These are phyloP conservation scores for Cryptosporidium ubiquitum DNA, from an alignment of 169 alveolate genomes.

Conservation along the genomic window DNA sequence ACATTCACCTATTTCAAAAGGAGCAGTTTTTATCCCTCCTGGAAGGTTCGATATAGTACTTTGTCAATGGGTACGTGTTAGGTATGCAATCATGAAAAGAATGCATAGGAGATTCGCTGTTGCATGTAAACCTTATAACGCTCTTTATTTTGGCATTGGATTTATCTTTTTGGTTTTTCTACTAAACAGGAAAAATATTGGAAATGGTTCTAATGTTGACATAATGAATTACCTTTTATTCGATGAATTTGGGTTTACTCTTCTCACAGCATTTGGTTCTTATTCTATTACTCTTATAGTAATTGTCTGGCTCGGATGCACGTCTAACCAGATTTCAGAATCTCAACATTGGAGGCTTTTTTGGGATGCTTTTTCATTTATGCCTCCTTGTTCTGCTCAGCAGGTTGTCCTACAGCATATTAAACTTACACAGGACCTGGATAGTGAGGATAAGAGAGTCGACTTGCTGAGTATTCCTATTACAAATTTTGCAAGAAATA, in stretches of 20 bases:
- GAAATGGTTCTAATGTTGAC: background rate
- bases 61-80: conserved; percentile 70
- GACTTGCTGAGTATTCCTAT: conserved; percentile 53
- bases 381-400: conserved; percentile 74
- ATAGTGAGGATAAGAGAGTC: conserved; percentile 55
- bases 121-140: conserved; percentile 52
- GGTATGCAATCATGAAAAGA: conserved; percentile 71
- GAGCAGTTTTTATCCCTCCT: conserved; percentile 57
- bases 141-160: conserved; percentile 42
- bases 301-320: conserved; percentile 60
- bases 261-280: conserved; percentile 41
- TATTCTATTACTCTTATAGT: conserved; percentile 54
- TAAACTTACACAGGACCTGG: conserved; percentile 60
- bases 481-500: conserved; percentile 24
- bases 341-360: conserved; percentile 49
- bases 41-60: conserved; percentile 69
- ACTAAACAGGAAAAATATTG: background rate
- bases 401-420: conserved; percentile 67
- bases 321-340: conserved; percentile 50
- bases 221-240: conserved; percentile 30
- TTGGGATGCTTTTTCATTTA: conserved; percentile 70
- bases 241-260: conserved; percentile 72
- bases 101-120: conserved; percentile 73
- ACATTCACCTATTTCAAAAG: conserved; percentile 14
- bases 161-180: conserved; percentile 2